Conservation (phyloP, 2,329 filamentous ascomycete genomes). For the Penicillium sclerotigenum region DNA sequence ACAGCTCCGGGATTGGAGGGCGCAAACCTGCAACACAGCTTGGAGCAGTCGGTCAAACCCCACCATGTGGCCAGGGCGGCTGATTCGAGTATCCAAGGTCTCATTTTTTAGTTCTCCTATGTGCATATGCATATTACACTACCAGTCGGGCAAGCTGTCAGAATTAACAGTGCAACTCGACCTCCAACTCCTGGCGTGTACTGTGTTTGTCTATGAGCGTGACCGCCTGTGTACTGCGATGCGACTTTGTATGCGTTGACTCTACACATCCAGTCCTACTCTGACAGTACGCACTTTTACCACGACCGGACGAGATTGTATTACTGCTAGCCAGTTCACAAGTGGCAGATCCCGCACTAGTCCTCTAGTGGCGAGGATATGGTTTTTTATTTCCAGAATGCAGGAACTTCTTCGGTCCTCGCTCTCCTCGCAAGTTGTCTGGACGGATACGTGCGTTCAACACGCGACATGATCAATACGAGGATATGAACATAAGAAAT, state of each 20-base stretch:
- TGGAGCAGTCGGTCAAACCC: constrained; percentile 46
- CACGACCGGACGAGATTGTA: constrained; percentile 5
- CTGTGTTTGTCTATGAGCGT: not conserved
- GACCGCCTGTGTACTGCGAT: not conserved
- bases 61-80: constrained; percentile 49
- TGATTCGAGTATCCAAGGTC: constrained; percentile 29
- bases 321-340: not conserved
- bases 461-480: constrained; percentile 12
- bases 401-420: not conserved
- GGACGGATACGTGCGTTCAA: constrained; percentile 19
- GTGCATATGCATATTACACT: constrained; percentile 9
- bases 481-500: not conserved
- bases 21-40: constrained; percentile 34
- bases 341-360: not conserved
- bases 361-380: not conserved
- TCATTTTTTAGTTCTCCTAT: constrained; percentile 4
- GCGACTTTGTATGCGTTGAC: not conserved
- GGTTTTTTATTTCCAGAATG: not conserved
- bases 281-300: not conserved
- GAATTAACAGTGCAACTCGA: not conserved
- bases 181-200: not conserved
- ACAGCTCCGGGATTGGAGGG: constrained; percentile 22
- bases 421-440: not conserved
- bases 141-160: constrained; percentile 1
- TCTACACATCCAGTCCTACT: not conserved